Evolutionary conservation across 2,329 filamentous ascomycete genomes (phyloP), one percentile per base, ranked within the genome.

Genomic region (Colletotrichum gigasporum): DNA sequence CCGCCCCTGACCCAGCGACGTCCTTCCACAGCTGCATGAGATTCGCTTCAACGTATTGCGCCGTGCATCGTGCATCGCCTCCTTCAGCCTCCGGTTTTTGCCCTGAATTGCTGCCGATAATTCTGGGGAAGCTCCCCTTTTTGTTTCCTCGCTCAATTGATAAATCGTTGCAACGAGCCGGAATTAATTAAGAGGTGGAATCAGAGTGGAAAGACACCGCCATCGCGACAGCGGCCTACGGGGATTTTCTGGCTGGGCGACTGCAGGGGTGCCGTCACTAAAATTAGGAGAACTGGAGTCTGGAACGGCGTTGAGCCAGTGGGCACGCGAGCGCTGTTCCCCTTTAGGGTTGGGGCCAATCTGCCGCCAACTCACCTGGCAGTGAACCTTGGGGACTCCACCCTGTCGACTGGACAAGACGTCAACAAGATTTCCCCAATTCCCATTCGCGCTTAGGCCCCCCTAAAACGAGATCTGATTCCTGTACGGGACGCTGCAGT

Each of bases 201-300:
- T 61, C 48, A 44, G 14, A 37, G 56, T 55, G 48, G 48, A 37
- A 44, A 44, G 42, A 64, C 50, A 64, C 28, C 42, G 41, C 42
- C 61, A 24, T 16, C 54, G 50, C 41, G 26, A 55, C n/a, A n/a
- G n/a, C n/a, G n/a, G 18, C 35, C 7, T 16, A 45, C 52, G 34
- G 34, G 41, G 35, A 24, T 48, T 54, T 54, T 35, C 9, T 24
- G 18, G 32, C 20, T 35, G 47, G 14, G 16, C 14, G 9, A 16
- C 9, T 34, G 47, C 61, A 64, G 61, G 61, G 61, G 48, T 47
- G 37, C 18, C 11, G 34, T 61, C 61, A 41, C 61, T 61, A 51
- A 61, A 50, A 64, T 64, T 55, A 61, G 61, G 48, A 61, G 35
- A 32, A 41, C 39, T 47, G 26, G 60, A 60, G 44, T 41, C 41